Conservation (phyloP, 345 rosid species). For the Populus alba region DNA sequence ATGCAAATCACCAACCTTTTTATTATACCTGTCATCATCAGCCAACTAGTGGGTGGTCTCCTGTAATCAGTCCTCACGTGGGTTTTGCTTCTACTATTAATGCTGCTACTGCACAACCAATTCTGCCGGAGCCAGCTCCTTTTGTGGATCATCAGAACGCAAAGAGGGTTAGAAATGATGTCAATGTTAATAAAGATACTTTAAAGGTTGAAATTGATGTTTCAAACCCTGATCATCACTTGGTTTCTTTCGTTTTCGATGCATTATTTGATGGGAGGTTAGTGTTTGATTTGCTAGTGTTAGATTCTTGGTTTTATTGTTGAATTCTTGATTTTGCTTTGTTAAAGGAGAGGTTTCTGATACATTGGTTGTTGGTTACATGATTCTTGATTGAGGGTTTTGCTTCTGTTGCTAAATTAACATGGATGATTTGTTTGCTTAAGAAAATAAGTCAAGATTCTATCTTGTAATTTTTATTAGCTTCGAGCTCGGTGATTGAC, state of each 20-base stretch:
- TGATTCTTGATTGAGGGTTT: constrained; percentile 1
- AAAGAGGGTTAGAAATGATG: constrained; percentile 86
- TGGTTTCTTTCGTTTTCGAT: constrained; percentile 87
- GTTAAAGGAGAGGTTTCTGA: neutral
- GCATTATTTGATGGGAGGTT: constrained; percentile 88
- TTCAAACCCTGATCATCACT: constrained; percentile 57
- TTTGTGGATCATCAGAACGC: constrained; percentile 80
- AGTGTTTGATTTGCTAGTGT: neutral
- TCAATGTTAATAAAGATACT: constrained; percentile 84
- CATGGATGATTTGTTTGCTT: neutral
- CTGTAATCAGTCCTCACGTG: constrained; percentile 37
- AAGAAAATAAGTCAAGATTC: constrained; percentile 9
- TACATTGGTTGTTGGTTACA: constrained; percentile 5
- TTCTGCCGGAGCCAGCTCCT: constrained; percentile 53
- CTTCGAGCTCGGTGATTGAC: neutral
- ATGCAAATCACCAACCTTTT: constrained; percentile 52
- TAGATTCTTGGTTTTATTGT: neutral
- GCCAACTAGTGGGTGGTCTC: constrained; percentile 40
- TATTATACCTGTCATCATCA: constrained; percentile 36
- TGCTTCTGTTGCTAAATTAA: constrained; percentile 2
- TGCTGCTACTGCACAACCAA: constrained; percentile 1
- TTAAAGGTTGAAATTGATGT: constrained; percentile 62
- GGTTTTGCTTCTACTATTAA: constrained; percentile 10
- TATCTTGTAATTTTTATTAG: neutral
- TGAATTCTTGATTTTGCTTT: neutral